Evolutionary conservation across 2,329 filamentous ascomycete genomes (phyloP), one percentile per base, ranked within the genome.

Genomic region (Coniochaeta sp.): DNA sequence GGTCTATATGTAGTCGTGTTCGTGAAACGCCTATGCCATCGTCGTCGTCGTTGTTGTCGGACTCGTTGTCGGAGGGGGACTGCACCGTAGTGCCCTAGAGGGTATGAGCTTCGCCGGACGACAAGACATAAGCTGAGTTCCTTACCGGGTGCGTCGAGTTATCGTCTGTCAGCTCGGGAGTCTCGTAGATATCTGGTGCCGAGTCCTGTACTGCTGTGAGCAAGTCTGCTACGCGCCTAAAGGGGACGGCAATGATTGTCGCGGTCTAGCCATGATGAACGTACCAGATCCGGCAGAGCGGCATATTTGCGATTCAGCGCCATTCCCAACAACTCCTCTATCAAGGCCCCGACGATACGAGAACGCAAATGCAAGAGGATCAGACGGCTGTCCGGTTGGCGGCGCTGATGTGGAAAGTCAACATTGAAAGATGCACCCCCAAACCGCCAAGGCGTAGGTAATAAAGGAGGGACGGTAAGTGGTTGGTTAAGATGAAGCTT

Each of bases 141-240:
- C 81, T 69, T 73, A 92, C 89, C 52, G 85, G 88, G 52, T 91
- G 74, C 47, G 91, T 96, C 20, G 91, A 95, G 57, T 83, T 87
- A 68, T 95, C 91, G 64, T 96, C 90, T 52, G 87, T 92, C 58
- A 96, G 75, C 52, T 95, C 91, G 58, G 92, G 91, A 14, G 94
- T 97, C 71, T 97, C 92, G 75, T 96, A 97, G 62, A 96, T 89
- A 65, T 97, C 94, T 58, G 91, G 91, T 26, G 91, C 91, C 51
- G 86, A 87, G 71, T 96, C 91, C 88, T 95, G 59, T 50, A 27
- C 27, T 22, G 20, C 13, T 48, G 28, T 48, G 6, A 48, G 45
- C 50, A 24, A 18, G 5, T 26, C 38, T 26, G n/a, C n/a, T n/a
- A n/a, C n/a, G n/a, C n/a, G 18, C 10, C 20, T 24, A 2, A 7